These are phyloP conservation scores for Ustilago xerochloae DNA, from an alignment of 1,284 basidiomycete species.

Conservation along the genomic window DNA sequence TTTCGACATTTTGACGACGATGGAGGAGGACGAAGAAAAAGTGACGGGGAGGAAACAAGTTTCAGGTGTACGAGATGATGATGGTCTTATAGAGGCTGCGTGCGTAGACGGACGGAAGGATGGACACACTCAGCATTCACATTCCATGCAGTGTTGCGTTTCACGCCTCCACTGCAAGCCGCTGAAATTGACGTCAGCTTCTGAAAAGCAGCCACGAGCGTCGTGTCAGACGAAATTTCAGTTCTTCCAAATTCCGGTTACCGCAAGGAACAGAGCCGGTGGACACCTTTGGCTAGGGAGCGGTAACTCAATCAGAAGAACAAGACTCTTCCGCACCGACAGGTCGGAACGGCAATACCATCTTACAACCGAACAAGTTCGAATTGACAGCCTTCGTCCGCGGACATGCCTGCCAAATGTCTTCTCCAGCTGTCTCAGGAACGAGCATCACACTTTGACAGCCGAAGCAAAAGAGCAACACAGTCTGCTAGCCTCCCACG, in stretches of 20 bases:
- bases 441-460: no score
- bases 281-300: no score
- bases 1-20: constrained; percentile 26
- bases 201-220: neutral
- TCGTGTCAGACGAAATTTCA: neutral
- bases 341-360: no score
- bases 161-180: neutral
- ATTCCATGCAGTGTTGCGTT: no score
- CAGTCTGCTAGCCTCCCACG: no score
- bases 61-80: neutral
- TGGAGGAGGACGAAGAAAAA: neutral
- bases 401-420: no score
- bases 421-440: no score
- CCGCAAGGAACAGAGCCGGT: neutral
- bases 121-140: neutral
- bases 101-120: neutral
- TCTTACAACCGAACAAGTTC: no score
- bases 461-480: no score
- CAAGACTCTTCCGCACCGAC: no score
- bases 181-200: constrained; percentile 4
- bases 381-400: no score
- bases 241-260: neutral
- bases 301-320: neutral
- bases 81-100: neutral
- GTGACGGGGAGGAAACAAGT: neutral